Percentiles rank a stretch among this genome's conserved stretches.
These are phyloP conservation scores for Mortierella sp. DNA, from an alignment of 371 early-diverging fungal genomes.

Conservation along the genomic window DNA sequence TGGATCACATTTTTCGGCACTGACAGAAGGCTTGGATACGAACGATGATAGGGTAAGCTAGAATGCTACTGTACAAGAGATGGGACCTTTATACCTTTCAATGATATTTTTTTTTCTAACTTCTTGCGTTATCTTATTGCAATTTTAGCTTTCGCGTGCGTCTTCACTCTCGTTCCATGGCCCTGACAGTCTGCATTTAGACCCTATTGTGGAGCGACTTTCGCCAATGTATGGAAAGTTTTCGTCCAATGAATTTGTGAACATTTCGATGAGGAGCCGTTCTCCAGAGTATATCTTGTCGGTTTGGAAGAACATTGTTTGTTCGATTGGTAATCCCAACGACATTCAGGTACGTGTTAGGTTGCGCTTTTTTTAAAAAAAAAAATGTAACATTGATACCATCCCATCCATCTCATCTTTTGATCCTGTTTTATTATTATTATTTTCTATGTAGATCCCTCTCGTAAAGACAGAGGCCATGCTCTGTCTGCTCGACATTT, in stretches of 20 bases:
- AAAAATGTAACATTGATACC: no score
- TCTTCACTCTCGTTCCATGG: constrained; percentile 52
- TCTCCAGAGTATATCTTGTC: constrained; percentile 22
- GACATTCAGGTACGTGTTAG: constrained; percentile 33
- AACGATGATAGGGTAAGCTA: constrained; percentile 39
- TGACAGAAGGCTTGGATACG: constrained; percentile 31
- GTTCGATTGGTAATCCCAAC: constrained; percentile 51
- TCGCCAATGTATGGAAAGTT: constrained; percentile 53
- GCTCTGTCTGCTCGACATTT: constrained; percentile 74
- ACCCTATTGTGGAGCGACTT: constrained; percentile 52
- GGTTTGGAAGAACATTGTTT: constrained; percentile 50
- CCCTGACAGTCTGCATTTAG: constrained; percentile 50
- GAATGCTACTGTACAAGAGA: no score
- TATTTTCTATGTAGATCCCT: constrained; percentile 57
- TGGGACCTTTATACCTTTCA: no score
- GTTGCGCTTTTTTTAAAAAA: no score
- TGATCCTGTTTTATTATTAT: neutral
- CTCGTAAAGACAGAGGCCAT: constrained; percentile 79
- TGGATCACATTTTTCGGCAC: constrained; percentile 32
- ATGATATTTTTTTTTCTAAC: neutral
- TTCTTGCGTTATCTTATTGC: neutral
- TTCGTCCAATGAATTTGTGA: constrained; percentile 40
- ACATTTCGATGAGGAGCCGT: constrained; percentile 34
- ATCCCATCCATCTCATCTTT: neutral
- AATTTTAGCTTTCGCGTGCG: constrained; percentile 34